Percentiles rank a stretch among this genome's conserved stretches.
These are phyloP conservation scores for Penicillium odoratum DNA, from an alignment of 495 filamentous ascomycete species.

Conservation along the genomic window DNA sequence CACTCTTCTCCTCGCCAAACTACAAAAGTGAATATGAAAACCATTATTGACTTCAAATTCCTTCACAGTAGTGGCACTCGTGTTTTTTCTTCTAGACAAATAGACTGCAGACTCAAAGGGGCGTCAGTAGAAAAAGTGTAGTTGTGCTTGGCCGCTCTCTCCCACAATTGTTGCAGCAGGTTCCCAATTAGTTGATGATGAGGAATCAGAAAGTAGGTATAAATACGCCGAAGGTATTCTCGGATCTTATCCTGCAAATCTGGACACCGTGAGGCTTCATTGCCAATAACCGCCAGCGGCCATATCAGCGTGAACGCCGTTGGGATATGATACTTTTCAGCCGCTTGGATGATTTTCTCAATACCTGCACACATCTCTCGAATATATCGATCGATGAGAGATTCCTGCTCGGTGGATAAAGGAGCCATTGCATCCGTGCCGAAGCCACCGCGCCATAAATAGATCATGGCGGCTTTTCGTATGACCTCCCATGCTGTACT, in stretches of 20 bases:
- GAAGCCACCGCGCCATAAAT: background rate
- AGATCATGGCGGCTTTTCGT: background rate
- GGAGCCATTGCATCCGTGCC: background rate
- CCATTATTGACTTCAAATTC: too few species aligned
- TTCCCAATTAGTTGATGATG: background rate
- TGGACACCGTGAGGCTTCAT: constrained; percentile 1
- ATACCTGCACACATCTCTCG: background rate
- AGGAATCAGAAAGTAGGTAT: background rate
- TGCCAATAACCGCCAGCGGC: background rate
- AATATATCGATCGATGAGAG: background rate
- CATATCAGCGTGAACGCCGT: background rate
- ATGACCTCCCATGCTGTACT: background rate
- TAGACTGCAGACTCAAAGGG: background rate
- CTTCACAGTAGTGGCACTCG: background rate
- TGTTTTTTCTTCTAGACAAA: background rate
- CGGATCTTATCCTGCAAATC: background rate
- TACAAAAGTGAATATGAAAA: too few species aligned
- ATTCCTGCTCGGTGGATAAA: background rate
- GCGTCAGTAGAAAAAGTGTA: background rate
- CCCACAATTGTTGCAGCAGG: background rate
- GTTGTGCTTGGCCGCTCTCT: background rate
- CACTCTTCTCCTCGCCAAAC: too few species aligned
- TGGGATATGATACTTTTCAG: background rate
- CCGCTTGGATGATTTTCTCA: background rate
- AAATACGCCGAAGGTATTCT: background rate